Evolutionary conservation across 148 eudicot species (phyloP).

Genomic region (Linanthus parryae): DNA sequence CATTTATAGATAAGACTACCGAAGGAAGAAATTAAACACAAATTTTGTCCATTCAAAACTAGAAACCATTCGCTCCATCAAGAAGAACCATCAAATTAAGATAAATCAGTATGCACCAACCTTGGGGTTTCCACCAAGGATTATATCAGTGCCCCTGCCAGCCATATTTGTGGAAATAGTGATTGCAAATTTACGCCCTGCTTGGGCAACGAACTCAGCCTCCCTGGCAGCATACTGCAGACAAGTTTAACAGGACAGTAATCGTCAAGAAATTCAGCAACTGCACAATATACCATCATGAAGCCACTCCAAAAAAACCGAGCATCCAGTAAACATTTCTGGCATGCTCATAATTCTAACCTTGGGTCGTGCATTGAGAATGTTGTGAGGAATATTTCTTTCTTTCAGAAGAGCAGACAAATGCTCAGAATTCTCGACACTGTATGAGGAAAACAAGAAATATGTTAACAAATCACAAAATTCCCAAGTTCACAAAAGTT

Average conservation of each 20-base stretch:
- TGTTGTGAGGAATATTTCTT: conserved; percentile 82
- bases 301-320: too few relatives aligned
- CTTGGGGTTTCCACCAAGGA: conserved; percentile 98
- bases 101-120: conserved; percentile 26
- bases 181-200: conserved; percentile 89
- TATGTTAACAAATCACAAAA: too few relatives aligned
- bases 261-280: not conserved
- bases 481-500: not conserved
- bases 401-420: conserved; percentile 63
- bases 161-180: conserved; percentile 99
- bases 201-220: conserved; percentile 98
- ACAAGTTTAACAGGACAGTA: conserved; percentile 4
- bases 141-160: conserved; percentile 98
- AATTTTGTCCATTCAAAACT: not conserved
- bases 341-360: conserved; percentile 28
- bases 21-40: not conserved
- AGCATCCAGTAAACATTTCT: conserved; percentile 1
- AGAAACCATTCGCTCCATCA: not conserved
- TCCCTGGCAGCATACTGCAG: conserved; percentile 96
- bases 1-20: not conserved
- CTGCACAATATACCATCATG: not conserved
- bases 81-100: not conserved
- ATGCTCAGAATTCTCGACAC: conserved; percentile 96
- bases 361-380: conserved; percentile 98
- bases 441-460: conserved; percentile 36